These are phyloP conservation scores for Globisporangium takayamanum DNA, from an alignment of 352 stramenopile species.

Conservation along the genomic window DNA sequence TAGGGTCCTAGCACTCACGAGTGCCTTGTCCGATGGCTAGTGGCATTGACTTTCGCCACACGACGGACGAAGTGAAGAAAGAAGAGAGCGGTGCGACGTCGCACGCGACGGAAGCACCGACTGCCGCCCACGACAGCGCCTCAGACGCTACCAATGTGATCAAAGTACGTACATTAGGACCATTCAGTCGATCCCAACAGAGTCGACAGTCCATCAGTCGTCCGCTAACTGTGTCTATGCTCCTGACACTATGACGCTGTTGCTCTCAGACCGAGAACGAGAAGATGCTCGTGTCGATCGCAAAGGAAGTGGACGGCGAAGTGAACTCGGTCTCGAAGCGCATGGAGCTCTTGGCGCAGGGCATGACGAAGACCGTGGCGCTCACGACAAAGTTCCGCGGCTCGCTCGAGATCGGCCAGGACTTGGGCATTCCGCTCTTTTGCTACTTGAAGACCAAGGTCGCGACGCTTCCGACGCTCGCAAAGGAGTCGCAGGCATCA, in stretches of 20 bases:
- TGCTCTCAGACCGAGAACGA: conserved; percentile 56
- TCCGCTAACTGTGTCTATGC: not conserved
- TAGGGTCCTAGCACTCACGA: too few relatives aligned
- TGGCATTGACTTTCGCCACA: conserved; percentile 62
- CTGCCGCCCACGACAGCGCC: not conserved
- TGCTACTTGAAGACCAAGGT: conserved; percentile 79
- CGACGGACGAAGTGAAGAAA: conserved; percentile 26
- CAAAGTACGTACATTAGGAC: conserved; percentile 14
- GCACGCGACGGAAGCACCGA: not conserved
- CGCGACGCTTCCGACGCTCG: conserved; percentile 56
- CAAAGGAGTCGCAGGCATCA: conserved; percentile 65
- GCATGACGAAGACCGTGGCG: conserved; percentile 67
- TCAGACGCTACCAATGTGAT: conserved; percentile 14
- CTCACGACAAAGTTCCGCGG: conserved; percentile 79
- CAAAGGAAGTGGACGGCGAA: conserved; percentile 56
- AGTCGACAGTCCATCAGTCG: not conserved
- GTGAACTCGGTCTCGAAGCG: conserved; percentile 62
- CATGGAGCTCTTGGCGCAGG: conserved; percentile 68
- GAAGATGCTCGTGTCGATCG: conserved; percentile 82
- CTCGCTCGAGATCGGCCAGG: conserved; percentile 52
- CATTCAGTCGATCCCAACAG: not conserved
- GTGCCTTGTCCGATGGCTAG: conserved; percentile 14
- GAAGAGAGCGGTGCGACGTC: not conserved
- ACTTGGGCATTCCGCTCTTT: conserved; percentile 65
- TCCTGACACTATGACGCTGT: not conserved